phyloP scores from a whole-genome alignment of 345 rosid genomes.

The Nephelium lappaceum region DNA sequence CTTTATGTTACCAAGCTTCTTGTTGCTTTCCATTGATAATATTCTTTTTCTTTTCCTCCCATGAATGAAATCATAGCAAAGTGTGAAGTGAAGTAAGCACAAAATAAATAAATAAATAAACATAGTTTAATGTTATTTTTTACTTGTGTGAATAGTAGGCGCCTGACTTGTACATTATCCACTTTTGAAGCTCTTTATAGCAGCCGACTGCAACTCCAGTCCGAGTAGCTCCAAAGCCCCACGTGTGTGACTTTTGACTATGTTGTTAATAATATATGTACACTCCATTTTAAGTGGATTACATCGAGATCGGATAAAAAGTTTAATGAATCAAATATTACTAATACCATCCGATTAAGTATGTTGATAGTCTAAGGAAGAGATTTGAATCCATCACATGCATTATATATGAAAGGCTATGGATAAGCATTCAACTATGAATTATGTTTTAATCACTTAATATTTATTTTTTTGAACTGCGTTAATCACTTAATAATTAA shows the following conservation, averaged over 20 bases:
- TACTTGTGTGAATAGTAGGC: neutral
- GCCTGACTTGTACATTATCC: slow-evolving; percentile 14
- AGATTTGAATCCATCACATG: neutral
- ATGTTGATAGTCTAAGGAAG: no score
- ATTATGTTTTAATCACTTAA: no score
- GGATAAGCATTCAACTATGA: no score
- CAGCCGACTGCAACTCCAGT: neutral
- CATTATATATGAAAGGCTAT: neutral
- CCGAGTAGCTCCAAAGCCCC: neutral
- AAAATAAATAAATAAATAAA: no score
- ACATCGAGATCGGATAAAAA: neutral
- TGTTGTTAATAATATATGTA: no score
- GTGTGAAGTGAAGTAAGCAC: slow-evolving; percentile 15
- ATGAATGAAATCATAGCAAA: slow-evolving; percentile 2
- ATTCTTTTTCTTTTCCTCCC: neutral
- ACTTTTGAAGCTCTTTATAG: neutral
- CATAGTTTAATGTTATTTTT: neutral
- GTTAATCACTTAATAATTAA: neutral
- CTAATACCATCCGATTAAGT: neutral
- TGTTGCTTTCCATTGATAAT: neutral
- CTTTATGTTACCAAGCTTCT: neutral
- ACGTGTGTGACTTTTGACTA: neutral
- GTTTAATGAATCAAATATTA: no score
- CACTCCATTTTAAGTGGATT: neutral
- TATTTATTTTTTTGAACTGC: no score